Evolutionary conservation across 129 eudicot genomes (phyloP), one percentile per base, ranked within the genome.

Genomic region (Tagetes erecta): DNA sequence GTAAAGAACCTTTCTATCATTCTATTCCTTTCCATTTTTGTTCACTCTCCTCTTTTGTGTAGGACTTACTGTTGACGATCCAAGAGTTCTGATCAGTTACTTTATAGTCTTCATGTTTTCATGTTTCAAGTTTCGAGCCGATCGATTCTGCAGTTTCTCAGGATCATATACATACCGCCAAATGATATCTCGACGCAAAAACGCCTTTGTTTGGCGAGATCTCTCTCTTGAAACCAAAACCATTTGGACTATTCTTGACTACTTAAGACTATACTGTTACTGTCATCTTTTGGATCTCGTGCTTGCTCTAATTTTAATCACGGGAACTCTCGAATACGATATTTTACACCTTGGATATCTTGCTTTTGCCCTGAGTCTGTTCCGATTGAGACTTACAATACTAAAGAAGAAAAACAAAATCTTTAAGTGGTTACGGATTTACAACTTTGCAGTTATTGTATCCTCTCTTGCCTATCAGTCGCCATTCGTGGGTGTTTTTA

Each of bases 311-410:
- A 87, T 95, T 62, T 46, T 95, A 74, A 85, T 95, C 30, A 95
- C 99, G 1, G 99, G 99, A 65, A 95, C 99, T 13, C 90, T 95
- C 12, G 99, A 95, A 78, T 95, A 95, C 37, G 99, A 95, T 76
- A 80, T 91, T 70, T 83, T 95, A 77, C 99, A 95, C 82, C 96
- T 95, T 56, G 99, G 99, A 35, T 95, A 95, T 86, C 99, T 95
- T 70, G 94, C 87, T 45, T 95, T 91, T 84, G 99, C 99, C 64
- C 83, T 95, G 41, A 76, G 83, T 67, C 93, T 95, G 68, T 95
- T 95, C 78, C 87, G 99, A 41, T 70, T 91, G 80, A 86, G 99
- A 81, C 87, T 88, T 13, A 84, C 95, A 45, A 91, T 95, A 80
- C 83, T 95, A 37, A 91, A 92, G 81, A 95, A 91, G 76, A 95